phyloP scores from a whole-genome alignment of 2,329 filamentous ascomycete genomes.

The Fusarium redolens region DNA sequence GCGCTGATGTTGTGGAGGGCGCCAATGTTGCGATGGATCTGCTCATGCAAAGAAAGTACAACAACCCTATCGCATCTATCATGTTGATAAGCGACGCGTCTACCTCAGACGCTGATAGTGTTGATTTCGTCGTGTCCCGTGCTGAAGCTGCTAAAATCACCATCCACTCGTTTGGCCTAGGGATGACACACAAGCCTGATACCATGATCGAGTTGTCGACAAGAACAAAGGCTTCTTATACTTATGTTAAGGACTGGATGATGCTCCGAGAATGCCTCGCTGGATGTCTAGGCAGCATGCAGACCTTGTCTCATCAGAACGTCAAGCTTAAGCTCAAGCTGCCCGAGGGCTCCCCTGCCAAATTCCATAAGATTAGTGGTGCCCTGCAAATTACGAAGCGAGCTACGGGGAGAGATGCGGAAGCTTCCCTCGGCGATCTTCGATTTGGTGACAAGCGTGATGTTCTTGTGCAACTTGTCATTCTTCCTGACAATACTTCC shows the following conservation, averaged over 20 bases:
- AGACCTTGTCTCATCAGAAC: constrained; percentile 97
- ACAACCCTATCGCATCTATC: constrained; percentile 94
- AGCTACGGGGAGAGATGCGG: constrained; percentile 92
- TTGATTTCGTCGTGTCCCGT: constrained; percentile 96
- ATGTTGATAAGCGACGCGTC: constrained; percentile 97
- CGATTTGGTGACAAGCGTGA: constrained; percentile 95
- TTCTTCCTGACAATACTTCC: constrained; percentile 83
- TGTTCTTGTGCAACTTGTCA: constrained; percentile 92
- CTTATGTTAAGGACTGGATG: constrained; percentile 99
- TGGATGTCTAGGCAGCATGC: constrained; percentile 89
- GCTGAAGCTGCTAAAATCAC: constrained; percentile 98
- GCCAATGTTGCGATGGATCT: constrained; percentile 99
- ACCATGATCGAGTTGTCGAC: constrained; percentile 98
- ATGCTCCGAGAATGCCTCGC: constrained; percentile 97
- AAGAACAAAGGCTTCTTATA: constrained; percentile 95
- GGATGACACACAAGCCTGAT: constrained; percentile 97
- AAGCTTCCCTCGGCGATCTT: constrained; percentile 90
- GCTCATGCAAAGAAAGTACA: constrained; percentile 96
- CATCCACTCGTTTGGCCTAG: constrained; percentile 96
- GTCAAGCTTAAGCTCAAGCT: constrained; percentile 94
- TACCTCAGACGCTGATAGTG: constrained; percentile 91
- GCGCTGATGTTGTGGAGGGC: constrained; percentile 96
- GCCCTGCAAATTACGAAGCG: constrained; percentile 96
- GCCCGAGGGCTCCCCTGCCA: constrained; percentile 95
- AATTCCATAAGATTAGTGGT: constrained; percentile 98